phyloP scores from a whole-genome alignment of 371 early-diverging fungal genomes.

The Apophysomyces sp. region DNA sequence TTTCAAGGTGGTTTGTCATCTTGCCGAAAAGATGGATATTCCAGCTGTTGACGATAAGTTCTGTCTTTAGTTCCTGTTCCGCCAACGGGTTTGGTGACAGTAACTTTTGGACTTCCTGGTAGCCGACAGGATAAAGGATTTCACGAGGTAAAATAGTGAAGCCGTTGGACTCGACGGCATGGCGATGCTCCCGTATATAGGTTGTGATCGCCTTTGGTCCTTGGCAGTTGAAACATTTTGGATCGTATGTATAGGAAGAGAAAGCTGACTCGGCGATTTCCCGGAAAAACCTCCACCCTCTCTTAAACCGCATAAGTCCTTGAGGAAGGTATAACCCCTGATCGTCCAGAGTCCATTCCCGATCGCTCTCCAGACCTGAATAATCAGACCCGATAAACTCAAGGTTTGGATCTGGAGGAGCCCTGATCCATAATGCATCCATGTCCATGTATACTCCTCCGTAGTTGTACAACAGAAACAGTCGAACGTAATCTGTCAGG shows the following conservation, averaged over 20 bases:
- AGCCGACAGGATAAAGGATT: conserved; percentile 55
- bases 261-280: conserved; percentile 62
- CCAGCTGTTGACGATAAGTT: conserved; percentile 44
- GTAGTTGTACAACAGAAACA: conserved; percentile 60
- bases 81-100: conserved; percentile 44
- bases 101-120: conserved; percentile 46
- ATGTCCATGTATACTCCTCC: conserved; percentile 75
- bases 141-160: conserved; percentile 51
- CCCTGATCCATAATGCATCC: conserved; percentile 68
- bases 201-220: conserved; percentile 65
- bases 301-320: conserved; percentile 65
- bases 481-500: conserved; percentile 61
- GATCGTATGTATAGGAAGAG: conserved; percentile 51
- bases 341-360: conserved; percentile 60
- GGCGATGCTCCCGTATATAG: conserved; percentile 54
- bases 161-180: conserved; percentile 45
- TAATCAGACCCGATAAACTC: conserved; percentile 68
- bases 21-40: conserved; percentile 63
- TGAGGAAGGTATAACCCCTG: conserved; percentile 62
- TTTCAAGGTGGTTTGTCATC: conserved; percentile 55
- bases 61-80: conserved; percentile 44
- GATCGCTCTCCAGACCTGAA: conserved; percentile 47
- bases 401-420: conserved; percentile 51
- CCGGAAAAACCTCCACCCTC: conserved; percentile 61
- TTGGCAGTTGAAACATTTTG: conserved; percentile 64